Evolutionary conservation across 2,329 filamentous ascomycete species (phyloP), one percentile per base, ranked within the genome.

Genomic region (Neurospora sp.): DNA sequence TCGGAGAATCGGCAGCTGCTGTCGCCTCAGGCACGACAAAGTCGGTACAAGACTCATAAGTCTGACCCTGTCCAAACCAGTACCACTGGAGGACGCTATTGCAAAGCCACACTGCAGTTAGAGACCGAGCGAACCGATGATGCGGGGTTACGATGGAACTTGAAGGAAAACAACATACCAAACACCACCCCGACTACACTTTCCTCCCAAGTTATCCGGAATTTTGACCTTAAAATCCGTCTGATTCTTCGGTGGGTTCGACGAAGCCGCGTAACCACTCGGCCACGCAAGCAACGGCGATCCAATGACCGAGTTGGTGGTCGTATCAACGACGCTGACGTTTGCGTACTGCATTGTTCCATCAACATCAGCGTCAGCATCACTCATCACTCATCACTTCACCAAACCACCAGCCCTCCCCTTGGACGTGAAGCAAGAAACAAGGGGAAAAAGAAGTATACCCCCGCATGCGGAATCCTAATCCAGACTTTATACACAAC

Each of bases 31-130:
- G 68, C 46, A 74, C 72, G 43, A 72, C 74, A 68, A 90, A 89
- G 75, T 90, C 88, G 68, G 89, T 80, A 78, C 88, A 90, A 67
- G 83, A 83, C 80, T 88, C 85, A 76, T 90, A 90, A 11, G 87
- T 89, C 82, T 90, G 88, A 70, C 79, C 80, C 17, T 78, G 76
- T 4, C 86, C 86, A 71, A 87, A 82, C 87, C 87, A 89, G 78
- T 82, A 88, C 86, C 87, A 89, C 78, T 89, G 87, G 66, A 89
- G 81, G 3, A 85, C 85, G 72, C 78, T 75, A 17, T 71, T 39
- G n/a, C 19, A 15, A 65, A 40, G n/a, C n/a, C n/a, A 1, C 37
- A 67, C 5, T 8, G 81, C 82, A 76, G 73, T 66, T 85, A n/a
- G n/a, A n/a, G n/a, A n/a, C n/a, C n/a, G n/a, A n/a, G n/a, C n/a